phyloP scores from a whole-genome alignment of 495 filamentous ascomycete species.

The Penicillium waksmanii region DNA sequence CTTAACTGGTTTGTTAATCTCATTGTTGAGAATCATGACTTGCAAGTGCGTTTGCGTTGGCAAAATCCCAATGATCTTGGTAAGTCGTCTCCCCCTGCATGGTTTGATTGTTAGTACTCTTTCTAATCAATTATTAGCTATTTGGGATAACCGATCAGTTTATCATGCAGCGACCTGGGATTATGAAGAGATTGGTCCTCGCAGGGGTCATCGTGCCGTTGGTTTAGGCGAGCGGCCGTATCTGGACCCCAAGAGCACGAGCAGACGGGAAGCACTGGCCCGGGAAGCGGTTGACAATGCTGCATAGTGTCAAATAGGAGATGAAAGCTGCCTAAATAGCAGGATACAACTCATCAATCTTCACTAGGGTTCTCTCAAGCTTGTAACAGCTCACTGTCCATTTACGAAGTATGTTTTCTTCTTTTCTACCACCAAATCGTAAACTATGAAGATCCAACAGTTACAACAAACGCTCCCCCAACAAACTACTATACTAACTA shows the following conservation, averaged over 20 bases:
- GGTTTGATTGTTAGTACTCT: not conserved
- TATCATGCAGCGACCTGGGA: constrained; percentile 76
- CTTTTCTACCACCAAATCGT: too few relatives aligned
- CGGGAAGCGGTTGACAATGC: not conserved
- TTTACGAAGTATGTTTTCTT: too few relatives aligned
- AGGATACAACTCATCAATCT: too few relatives aligned
- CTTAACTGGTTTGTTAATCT: constrained; percentile 65
- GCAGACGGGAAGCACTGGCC: constrained; percentile 48
- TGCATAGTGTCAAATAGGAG: not conserved
- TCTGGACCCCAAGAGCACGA: constrained; percentile 54
- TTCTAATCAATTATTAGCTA: constrained; percentile 45
- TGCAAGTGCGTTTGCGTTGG: constrained; percentile 75
- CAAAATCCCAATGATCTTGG: constrained; percentile 59
- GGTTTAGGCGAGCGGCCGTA: constrained; percentile 73
- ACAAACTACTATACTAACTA: too few relatives aligned
- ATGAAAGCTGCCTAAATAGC: too few relatives aligned
- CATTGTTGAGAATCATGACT: constrained; percentile 76
- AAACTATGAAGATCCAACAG: too few relatives aligned
- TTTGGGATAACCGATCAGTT: constrained; percentile 78
- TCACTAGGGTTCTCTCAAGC: too few relatives aligned
- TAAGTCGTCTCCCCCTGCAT: constrained; percentile 17
- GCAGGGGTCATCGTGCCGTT: constrained; percentile 64
- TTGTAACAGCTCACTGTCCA: too few relatives aligned
- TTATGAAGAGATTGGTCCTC: constrained; percentile 58
- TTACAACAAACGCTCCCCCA: too few relatives aligned